These are phyloP conservation scores for Rhizopogon vulgaris DNA, from an alignment of 768 basidiomycete species.

Conservation along the genomic window DNA sequence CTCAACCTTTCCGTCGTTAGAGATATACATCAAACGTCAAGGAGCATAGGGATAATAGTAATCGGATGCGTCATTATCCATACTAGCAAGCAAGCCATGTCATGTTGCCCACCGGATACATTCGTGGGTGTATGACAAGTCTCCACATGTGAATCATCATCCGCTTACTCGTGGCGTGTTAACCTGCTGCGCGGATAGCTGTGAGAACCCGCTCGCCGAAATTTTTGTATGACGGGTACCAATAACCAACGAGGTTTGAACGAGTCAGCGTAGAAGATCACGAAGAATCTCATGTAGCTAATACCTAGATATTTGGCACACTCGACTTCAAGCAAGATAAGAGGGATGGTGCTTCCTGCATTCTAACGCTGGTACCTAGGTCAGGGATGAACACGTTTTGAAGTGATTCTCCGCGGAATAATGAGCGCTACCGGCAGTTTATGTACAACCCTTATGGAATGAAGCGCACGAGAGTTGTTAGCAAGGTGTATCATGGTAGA, in stretches of 20 bases:
- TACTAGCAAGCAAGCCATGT: not conserved
- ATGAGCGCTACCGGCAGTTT: not conserved
- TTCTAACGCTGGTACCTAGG: no score
- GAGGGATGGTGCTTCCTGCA: not conserved
- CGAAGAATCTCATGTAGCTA: not conserved
- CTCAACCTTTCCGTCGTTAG: no score
- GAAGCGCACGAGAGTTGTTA: not conserved
- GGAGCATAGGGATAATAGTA: not conserved
- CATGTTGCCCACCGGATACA: no score
- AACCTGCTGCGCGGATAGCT: not conserved
- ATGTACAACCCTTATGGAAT: not conserved
- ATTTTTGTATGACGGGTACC: not conserved
- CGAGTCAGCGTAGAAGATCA: not conserved
- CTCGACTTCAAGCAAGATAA: not conserved
- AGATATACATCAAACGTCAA: not conserved
- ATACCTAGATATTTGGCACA: no score
- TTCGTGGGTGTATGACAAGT: not conserved
- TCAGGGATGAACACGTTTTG: not conserved
- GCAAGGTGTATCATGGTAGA: not conserved
- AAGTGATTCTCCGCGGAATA: not conserved
- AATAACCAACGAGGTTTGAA: not conserved
- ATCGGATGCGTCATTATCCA: not conserved
- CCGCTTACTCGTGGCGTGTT: not conserved
- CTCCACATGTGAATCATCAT: not conserved
- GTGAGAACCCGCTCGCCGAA: not conserved